These are phyloP conservation scores for Vanderwaltozyma tropicalis DNA, from an alignment of 805 yeast genomes.

Conservation along the genomic window DNA sequence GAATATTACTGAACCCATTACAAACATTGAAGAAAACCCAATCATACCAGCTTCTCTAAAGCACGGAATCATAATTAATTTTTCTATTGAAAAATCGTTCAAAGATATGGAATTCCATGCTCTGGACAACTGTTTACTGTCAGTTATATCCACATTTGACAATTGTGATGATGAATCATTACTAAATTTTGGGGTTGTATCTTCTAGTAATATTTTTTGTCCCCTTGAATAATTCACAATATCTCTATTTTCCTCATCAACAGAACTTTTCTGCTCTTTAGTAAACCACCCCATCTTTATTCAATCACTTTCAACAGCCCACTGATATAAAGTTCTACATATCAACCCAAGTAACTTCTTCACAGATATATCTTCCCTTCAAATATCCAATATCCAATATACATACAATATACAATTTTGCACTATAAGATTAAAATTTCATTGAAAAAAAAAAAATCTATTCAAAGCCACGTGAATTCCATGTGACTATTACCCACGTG, in stretches of 20 bases:
- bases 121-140: conserved; percentile 17
- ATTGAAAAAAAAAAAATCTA: too few relatives aligned
- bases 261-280: background rate
- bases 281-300: too few relatives aligned
- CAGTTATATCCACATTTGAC: conserved; percentile 6
- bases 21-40: conserved; percentile 65
- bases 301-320: too few relatives aligned
- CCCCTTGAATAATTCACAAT: conserved; percentile 24
- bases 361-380: too few relatives aligned
- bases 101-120: conserved; percentile 36
- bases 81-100: conserved; percentile 43
- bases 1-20: conserved; percentile 56
- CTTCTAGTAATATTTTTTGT: conserved; percentile 31
- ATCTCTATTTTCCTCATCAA: conserved; percentile 3
- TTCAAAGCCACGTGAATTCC: too few relatives aligned
- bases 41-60: conserved; percentile 70
- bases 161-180: conserved; percentile 16
- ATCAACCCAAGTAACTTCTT: background rate
- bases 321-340: background rate
- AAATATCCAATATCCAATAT: too few relatives aligned
- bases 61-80: conserved; percentile 56
- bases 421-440: too few relatives aligned
- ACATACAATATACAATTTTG: too few relatives aligned
- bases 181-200: conserved; percentile 33
- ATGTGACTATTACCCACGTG: too few relatives aligned